These are phyloP conservation scores for Bothriochloa decipiens DNA, from an alignment of 176 grass and related monocot species.

Conservation along the genomic window DNA sequence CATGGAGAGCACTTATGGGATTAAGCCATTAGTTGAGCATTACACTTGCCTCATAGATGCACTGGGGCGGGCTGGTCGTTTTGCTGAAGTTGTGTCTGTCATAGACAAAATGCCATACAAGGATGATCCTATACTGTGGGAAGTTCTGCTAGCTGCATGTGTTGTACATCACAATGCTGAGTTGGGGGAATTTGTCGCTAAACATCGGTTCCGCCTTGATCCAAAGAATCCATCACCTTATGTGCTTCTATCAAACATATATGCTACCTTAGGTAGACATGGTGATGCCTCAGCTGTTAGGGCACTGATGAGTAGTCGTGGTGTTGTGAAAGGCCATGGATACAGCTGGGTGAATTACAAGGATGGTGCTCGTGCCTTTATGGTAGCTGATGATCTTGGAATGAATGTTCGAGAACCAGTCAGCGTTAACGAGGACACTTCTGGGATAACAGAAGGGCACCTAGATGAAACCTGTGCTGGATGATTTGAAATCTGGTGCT, in stretches of 20 bases:
- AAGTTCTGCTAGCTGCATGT: slow-evolving; percentile 83
- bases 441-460: slow-evolving; percentile 33
- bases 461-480: slow-evolving; percentile 30
- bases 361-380: slow-evolving; percentile 61
- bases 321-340: slow-evolving; percentile 71
- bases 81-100: slow-evolving; percentile 65
- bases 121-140: slow-evolving; percentile 81
- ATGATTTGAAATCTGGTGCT: slow-evolving; percentile 31
- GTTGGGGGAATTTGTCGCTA: slow-evolving; percentile 63
- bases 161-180: slow-evolving; percentile 72
- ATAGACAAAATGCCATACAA: slow-evolving; percentile 66
- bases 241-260: slow-evolving; percentile 94
- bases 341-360: slow-evolving; percentile 86
- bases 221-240: slow-evolving; percentile 78
- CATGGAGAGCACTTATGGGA: slow-evolving; percentile 59
- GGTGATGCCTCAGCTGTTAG: slow-evolving; percentile 70
- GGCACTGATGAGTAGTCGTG: slow-evolving; percentile 67
- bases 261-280: slow-evolving; percentile 70
- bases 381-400: slow-evolving; percentile 67
- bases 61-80: slow-evolving; percentile 69
- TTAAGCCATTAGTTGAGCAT: slow-evolving; percentile 71
- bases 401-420: slow-evolving; percentile 21
- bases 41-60: slow-evolving; percentile 91
- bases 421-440: not conserved
- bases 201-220: slow-evolving; percentile 70